A percentile compares a stretch with the other conserved stretches of the same genome.
Conservation (phyloP, 2,329 filamentous ascomycete genomes). For the Chaetothyriales sp. region DNA sequence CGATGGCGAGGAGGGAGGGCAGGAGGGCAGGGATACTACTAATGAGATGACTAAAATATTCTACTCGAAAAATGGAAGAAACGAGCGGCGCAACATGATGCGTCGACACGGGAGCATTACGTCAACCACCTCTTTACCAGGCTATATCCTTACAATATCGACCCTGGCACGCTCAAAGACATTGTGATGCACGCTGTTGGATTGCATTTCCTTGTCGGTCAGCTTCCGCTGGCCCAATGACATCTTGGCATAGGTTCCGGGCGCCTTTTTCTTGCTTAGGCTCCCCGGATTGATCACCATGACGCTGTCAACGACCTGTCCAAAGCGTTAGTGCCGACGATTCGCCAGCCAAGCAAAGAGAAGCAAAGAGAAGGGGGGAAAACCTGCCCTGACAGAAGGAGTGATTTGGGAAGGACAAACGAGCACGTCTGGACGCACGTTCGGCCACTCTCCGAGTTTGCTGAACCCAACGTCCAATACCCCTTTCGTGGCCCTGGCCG, state of each 20-base stretch:
- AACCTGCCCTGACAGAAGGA: constrained; percentile 70
- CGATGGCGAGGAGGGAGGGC: constrained; percentile 6
- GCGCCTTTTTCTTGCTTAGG: constrained; percentile 67
- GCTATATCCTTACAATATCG: constrained; percentile 67
- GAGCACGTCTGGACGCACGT: constrained; percentile 70
- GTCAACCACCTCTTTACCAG: neutral
- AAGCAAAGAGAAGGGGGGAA: too few relatives aligned
- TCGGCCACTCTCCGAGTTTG: constrained; percentile 82
- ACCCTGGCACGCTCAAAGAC: constrained; percentile 73
- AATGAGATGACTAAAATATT: constrained; percentile 7
- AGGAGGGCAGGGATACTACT: constrained; percentile 9
- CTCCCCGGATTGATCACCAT: constrained; percentile 82
- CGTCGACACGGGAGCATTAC: neutral
- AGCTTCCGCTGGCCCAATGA: constrained; percentile 53
- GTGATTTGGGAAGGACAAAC: constrained; percentile 70
- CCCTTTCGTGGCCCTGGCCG: constrained; percentile 47
- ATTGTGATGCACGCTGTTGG: constrained; percentile 53
- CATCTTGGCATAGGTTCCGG: constrained; percentile 77
- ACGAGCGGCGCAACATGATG: neutral
- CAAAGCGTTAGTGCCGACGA: neutral
- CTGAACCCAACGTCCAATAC: constrained; percentile 72
- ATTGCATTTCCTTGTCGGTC: constrained; percentile 41
- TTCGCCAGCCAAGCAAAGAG: neutral
- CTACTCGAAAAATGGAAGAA: neutral
- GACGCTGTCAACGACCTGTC: constrained; percentile 76